A percentile compares a stretch with the other conserved stretches of the same genome.
These are phyloP conservation scores for Sphaerulina musiva DNA, from an alignment of 2,329 filamentous ascomycete genomes.

Conservation along the genomic window DNA sequence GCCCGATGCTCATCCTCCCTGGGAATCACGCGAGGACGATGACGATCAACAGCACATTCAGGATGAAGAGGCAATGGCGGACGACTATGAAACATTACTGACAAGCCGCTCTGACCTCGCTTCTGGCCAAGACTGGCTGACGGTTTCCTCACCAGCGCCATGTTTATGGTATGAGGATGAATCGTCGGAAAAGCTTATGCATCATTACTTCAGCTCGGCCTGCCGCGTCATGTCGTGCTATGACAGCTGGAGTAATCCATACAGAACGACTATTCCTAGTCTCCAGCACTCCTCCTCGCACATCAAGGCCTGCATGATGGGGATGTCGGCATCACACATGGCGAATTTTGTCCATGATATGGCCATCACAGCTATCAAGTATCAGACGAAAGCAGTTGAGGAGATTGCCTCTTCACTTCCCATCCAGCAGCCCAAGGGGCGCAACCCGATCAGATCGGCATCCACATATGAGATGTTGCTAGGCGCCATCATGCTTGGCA, in stretches of 20 bases:
- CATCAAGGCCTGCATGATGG: constrained; percentile 12
- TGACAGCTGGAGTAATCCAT: constrained; percentile 10
- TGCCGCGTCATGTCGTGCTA: constrained; percentile 15
- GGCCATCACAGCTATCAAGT: constrained; percentile 6
- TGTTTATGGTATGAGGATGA: not conserved
- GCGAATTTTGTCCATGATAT: constrained; percentile 8
- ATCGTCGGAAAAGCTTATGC: not conserved
- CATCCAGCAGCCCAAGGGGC: not conserved
- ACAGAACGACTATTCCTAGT: constrained; percentile 9
- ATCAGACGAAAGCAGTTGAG: constrained; percentile 11
- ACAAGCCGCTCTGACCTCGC: not conserved
- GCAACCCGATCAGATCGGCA: not conserved
- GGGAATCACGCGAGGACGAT: not conserved
- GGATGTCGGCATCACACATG: constrained; percentile 14
- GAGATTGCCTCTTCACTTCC: constrained; percentile 3
- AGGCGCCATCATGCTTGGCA: constrained; percentile 13
- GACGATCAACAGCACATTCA: not conserved
- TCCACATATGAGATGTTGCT: constrained; percentile 9
- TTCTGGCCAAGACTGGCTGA: not conserved
- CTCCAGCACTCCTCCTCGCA: not conserved
- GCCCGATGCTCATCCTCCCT: not conserved
- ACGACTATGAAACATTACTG: not conserved
- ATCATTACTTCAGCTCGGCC: constrained; percentile 9
- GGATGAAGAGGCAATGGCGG: not conserved
- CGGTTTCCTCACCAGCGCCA: not conserved